Conservation (phyloP, 1,139 yeast genomes). For the Kodamaea sp. region DNA sequence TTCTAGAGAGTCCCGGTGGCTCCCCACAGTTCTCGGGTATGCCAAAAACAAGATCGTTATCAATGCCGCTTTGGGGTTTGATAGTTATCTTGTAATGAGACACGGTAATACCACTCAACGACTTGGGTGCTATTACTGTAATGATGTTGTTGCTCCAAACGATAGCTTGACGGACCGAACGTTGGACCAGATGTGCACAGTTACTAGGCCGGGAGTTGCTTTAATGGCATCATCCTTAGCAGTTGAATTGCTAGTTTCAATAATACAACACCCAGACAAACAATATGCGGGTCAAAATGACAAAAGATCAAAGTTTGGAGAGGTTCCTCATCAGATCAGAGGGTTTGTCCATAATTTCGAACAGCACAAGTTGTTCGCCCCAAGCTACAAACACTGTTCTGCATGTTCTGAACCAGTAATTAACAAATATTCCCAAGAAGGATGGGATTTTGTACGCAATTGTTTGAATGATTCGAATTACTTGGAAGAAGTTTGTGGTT, state of each 20-base stretch:
- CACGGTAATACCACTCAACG: conserved; percentile 61
- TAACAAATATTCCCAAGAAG: conserved; percentile 46
- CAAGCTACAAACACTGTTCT: conserved; percentile 75
- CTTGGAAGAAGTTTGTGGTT: conserved; percentile 77
- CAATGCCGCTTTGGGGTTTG: conserved; percentile 95
- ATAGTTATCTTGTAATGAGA: conserved; percentile 87
- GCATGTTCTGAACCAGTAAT: conserved; percentile 74
- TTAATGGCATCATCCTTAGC: conserved; percentile 84
- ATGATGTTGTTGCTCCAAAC: conserved; percentile 91
- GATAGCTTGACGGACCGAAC: conserved; percentile 85
- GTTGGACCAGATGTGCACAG: conserved; percentile 97
- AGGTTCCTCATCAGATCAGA: conserved; percentile 84
- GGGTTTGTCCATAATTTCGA: conserved; percentile 75
- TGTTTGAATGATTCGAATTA: conserved; percentile 68
- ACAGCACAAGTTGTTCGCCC: conserved; percentile 65
- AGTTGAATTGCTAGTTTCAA: conserved; percentile 76
- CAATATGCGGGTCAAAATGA: conserved; percentile 46
- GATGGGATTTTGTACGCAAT: conserved; percentile 78
- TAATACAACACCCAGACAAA: conserved; percentile 64
- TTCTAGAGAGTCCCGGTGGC: conserved; percentile 94
- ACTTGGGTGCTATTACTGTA: conserved; percentile 93
- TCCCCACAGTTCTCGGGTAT: conserved; percentile 81
- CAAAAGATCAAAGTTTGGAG: conserved; percentile 54
- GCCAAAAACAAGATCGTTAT: conserved; percentile 70
- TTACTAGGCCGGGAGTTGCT: conserved; percentile 95